Evolutionary conservation across 2,329 filamentous ascomycete species (phyloP).

Genomic region (Colletotrichum lupini): DNA sequence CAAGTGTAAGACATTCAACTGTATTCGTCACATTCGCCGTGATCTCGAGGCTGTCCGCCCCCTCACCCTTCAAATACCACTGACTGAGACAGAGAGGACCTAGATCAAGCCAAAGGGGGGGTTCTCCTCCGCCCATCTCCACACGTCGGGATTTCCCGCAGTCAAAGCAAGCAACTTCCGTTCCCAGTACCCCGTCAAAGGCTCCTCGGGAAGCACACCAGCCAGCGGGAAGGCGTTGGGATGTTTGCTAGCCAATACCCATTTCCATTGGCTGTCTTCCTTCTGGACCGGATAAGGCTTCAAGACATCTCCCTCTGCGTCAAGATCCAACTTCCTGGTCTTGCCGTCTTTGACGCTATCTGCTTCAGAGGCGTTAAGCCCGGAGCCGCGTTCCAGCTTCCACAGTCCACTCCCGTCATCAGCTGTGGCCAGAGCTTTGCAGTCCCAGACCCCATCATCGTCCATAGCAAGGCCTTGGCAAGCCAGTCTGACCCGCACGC

Average conservation of each 20-base stretch:
- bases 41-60: background rate
- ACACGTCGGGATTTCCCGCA: slow-evolving; percentile 55
- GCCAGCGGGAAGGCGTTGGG: slow-evolving; percentile 52
- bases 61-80: background rate
- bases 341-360: slow-evolving; percentile 48
- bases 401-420: slow-evolving; percentile 47
- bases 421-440: slow-evolving; percentile 48
- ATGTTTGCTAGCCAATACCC: slow-evolving; percentile 59
- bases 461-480: slow-evolving; percentile 61
- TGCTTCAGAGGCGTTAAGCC: slow-evolving; percentile 40
- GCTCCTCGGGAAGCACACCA: slow-evolving; percentile 62
- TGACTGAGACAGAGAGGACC: background rate
- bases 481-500: slow-evolving; percentile 62
- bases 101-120: slow-evolving; percentile 13
- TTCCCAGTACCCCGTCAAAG: slow-evolving; percentile 61
- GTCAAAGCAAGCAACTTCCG: slow-evolving; percentile 57
- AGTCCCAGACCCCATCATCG: slow-evolving; percentile 58
- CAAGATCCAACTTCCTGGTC: slow-evolving; percentile 43
- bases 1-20: background rate
- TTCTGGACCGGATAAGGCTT: slow-evolving; percentile 38
- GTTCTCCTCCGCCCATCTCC: slow-evolving; percentile 10
- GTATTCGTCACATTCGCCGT: background rate
- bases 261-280: slow-evolving; percentile 58
- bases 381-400: slow-evolving; percentile 49
- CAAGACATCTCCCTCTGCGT: slow-evolving; percentile 36